phyloP scores from a whole-genome alignment of 1,284 basidiomycete genomes.

The Papiliotrema flavescens region DNA sequence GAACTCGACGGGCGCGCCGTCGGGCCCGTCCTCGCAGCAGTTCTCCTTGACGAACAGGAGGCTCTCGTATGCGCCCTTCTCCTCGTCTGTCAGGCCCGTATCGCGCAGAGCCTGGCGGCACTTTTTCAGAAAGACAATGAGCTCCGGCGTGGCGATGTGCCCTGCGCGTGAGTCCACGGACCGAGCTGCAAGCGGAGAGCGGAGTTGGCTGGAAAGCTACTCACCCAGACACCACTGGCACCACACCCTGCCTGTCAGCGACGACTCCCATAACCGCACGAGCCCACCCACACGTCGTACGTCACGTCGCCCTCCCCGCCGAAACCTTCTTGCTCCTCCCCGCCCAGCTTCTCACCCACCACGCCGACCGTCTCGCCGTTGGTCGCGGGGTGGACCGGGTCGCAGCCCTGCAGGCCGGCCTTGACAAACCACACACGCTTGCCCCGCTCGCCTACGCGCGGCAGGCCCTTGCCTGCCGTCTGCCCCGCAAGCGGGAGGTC shows the following conservation, averaged over 20 bases:
- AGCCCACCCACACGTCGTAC: constrained; percentile 44
- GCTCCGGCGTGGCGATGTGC: constrained; percentile 71
- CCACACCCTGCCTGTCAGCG: constrained; percentile 62
- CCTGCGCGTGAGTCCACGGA: constrained; percentile 24
- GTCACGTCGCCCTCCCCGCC: constrained; percentile 33
- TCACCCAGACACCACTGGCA: constrained; percentile 90
- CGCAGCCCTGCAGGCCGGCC: constrained; percentile 71
- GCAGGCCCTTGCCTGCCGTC: constrained; percentile 61
- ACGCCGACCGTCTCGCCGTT: constrained; percentile 33
- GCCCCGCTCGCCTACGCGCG: constrained; percentile 47
- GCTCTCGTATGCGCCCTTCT: constrained; percentile 3
- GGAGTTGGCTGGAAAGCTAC: constrained; percentile 3
- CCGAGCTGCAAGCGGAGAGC: neutral
- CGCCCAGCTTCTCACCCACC: constrained; percentile 31
- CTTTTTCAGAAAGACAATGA: constrained; percentile 64
- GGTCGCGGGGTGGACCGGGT: constrained; percentile 57
- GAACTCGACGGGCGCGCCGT: constrained; percentile 52
- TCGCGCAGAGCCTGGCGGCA: constrained; percentile 13
- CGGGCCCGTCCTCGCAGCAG: constrained; percentile 61
- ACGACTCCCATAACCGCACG: neutral
- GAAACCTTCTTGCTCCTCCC: constrained; percentile 19
- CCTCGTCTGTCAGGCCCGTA: neutral
- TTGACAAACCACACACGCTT: constrained; percentile 80
- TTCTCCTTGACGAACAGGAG: constrained; percentile 87
- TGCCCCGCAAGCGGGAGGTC: constrained; percentile 48